A percentile compares a stretch with the other conserved stretches of the same genome.
These are phyloP conservation scores for Penicillium palitans DNA, from an alignment of 2,329 filamentous ascomycete species.

Conservation along the genomic window DNA sequence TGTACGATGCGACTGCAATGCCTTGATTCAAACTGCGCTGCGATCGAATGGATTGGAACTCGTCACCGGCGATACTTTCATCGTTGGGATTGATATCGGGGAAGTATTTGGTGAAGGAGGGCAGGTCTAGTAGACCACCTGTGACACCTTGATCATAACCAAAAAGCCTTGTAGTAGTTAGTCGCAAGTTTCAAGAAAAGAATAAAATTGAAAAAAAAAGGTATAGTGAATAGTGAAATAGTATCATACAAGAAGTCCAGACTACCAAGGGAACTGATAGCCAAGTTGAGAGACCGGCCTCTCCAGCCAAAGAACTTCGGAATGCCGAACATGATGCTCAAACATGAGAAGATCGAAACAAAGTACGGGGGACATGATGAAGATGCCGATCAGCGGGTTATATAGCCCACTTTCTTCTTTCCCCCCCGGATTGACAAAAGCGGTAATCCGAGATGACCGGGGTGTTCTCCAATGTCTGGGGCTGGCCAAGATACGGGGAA, in stretches of 20 bases:
- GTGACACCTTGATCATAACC: conserved; percentile 46
- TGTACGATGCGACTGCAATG: conserved; percentile 46
- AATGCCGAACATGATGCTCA: conserved; percentile 30
- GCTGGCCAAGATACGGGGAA: conserved; percentile 30
- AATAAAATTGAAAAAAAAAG: too few species aligned
- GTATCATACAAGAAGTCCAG: conserved; percentile 38
- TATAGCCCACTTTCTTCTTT: conserved; percentile 20
- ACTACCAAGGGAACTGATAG: conserved; percentile 47
- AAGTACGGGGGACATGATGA: conserved; percentile 1
- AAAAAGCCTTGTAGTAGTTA: conserved; percentile 30
- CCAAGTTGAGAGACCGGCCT: conserved; percentile 32
- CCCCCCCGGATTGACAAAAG: conserved; percentile 25
- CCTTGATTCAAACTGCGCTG: conserved; percentile 32
- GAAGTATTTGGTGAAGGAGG: conserved; percentile 43
- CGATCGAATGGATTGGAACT: conserved; percentile 1
- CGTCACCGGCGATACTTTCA: background rate
- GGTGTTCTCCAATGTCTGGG: conserved; percentile 14
- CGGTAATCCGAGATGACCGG: conserved; percentile 26
- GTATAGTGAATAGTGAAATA: background rate
- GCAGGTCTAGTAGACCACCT: conserved; percentile 45
- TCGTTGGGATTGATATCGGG: conserved; percentile 32
- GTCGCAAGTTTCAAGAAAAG: background rate
- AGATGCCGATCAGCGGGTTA: conserved; percentile 19
- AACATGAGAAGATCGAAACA: conserved; percentile 10
- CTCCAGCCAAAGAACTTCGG: conserved; percentile 31